These are phyloP conservation scores for Polytolypa hystricis DNA, from an alignment of 2,329 filamentous ascomycete species.

Conservation along the genomic window DNA sequence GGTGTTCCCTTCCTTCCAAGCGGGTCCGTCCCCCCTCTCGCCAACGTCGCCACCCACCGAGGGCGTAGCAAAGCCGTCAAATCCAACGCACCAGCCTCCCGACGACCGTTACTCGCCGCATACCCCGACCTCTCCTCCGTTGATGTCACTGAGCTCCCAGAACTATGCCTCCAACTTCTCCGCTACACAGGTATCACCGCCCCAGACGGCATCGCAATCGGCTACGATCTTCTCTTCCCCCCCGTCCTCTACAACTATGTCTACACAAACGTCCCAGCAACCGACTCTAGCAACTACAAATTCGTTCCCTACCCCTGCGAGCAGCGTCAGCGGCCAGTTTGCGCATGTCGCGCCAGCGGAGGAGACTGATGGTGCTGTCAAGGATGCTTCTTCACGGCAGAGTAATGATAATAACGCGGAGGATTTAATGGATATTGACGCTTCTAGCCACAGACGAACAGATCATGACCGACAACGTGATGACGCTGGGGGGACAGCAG, in stretches of 20 bases:
- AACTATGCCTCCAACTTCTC: conserved; percentile 37
- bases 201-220: conserved; percentile 32
- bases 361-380: conserved; percentile 25
- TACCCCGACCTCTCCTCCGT: conserved; percentile 31
- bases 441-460: conserved; percentile 22
- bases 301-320: conserved; percentile 36
- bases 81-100: conserved; percentile 11
- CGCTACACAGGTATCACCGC: conserved; percentile 35
- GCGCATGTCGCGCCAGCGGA: conserved; percentile 22
- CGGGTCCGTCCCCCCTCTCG: conserved; percentile 29
- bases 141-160: conserved; percentile 40
- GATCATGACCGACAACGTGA: conserved; percentile 24
- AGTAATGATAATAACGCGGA: conserved; percentile 13
- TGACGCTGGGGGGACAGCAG: conserved; percentile 12
- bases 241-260: conserved; percentile 32
- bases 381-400: conserved; percentile 17
- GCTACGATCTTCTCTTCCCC: conserved; percentile 31
- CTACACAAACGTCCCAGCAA: conserved; percentile 32
- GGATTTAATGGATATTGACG: conserved; percentile 13
- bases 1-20: conserved; percentile 23
- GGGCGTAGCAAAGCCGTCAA: conserved; percentile 24
- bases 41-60: conserved; percentile 32
- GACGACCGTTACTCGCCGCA: conserved; percentile 9
- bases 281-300: conserved; percentile 28
- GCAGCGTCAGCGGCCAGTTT: conserved; percentile 31